Base-by-base conservation (phyloP, 1,284 basidiomycete species). In the Grifola frondosa region DNA sequence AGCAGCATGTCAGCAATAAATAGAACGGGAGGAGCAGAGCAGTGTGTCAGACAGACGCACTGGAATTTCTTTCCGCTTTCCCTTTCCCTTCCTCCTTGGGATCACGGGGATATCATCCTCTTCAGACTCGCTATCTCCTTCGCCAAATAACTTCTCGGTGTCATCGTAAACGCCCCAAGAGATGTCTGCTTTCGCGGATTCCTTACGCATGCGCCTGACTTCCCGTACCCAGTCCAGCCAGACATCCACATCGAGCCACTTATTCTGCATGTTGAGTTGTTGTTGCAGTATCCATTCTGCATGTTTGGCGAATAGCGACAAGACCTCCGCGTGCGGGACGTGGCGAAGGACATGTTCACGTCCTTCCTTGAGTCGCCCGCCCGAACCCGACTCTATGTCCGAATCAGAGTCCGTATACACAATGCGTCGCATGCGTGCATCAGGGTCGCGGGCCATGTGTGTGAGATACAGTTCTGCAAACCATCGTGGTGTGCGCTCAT, bases 271-370 rank as follows among this genome's bases (percentile, higher is more conserved):
- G 13, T 37, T 50, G 22, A 63, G 58, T 40, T 70, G 70, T 29
- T 79, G 65, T 3, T 70, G 66, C 29, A 78, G 55, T 6, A 81
- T 48, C 79, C 79, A 81, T 26, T 71, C 69, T 0, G 69, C 70
- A 8, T 80, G 75, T 17, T 65, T 61, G 13, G 75, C 77, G 43
- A 79, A 71, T 6, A 68, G 49, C 5, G 69, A 65, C 16, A 63
- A 54, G 15, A 80, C 57, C 50, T 77, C 73, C 17, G 73, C 66
- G 29, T 46, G 62, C 29, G 75, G 64, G 26, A 80, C 59, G 46
- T 63, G 70, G 26, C 73, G 68, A 10, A 70, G 62, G 28, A 31
- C 50, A 22, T 50, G 56, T 37, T 52, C 48, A 9, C 49, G 48
- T 5, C 37, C 36, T 0, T 5, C 11, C 17, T 25, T 45, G 37